These are phyloP conservation scores for Trametes hirsuta DNA, from an alignment of 1,284 basidiomycete species.

Conservation along the genomic window DNA sequence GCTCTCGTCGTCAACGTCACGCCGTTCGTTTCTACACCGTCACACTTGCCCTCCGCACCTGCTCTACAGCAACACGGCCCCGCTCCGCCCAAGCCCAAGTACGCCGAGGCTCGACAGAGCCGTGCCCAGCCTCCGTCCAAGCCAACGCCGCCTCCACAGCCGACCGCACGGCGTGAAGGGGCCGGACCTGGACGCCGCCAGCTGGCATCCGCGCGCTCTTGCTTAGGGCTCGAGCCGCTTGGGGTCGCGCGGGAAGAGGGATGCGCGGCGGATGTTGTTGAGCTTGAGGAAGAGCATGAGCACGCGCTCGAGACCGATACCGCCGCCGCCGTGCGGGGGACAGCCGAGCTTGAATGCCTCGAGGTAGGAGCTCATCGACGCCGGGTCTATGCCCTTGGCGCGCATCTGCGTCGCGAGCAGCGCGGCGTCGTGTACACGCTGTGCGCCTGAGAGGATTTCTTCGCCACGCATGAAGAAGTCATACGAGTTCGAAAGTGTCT, in stretches of 20 bases:
- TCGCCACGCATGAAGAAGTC: slow-evolving; percentile 99
- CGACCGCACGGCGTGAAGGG: neutral
- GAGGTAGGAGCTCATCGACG: slow-evolving; percentile 88
- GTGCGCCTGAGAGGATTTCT: slow-evolving; percentile 97
- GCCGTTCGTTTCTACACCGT: neutral
- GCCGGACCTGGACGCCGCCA: too few relatives aligned
- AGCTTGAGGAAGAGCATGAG: slow-evolving; percentile 95
- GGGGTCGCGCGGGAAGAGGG: slow-evolving; percentile 95
- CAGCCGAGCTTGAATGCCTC: slow-evolving; percentile 96
- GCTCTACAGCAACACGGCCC: slow-evolving; percentile 9
- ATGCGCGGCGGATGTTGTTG: slow-evolving; percentile 93
- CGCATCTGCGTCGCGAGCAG: slow-evolving; percentile 87
- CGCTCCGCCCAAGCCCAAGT: neutral
- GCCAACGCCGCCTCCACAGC: neutral
- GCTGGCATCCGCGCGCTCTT: too few relatives aligned
- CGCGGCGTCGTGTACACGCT: slow-evolving; percentile 92
- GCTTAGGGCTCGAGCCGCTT: slow-evolving; percentile 72
- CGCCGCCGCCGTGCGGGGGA: slow-evolving; percentile 86
- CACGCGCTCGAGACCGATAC: slow-evolving; percentile 92
- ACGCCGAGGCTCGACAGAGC: neutral
- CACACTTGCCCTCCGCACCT: slow-evolving; percentile 3
- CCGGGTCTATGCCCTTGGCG: slow-evolving; percentile 81
- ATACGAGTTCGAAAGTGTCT: slow-evolving; percentile 96
- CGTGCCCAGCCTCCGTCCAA: neutral
- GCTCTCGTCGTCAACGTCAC: slow-evolving; percentile 10